phyloP scores from a whole-genome alignment of 306 rosid species.

The Pyrus betulifolia region DNA sequence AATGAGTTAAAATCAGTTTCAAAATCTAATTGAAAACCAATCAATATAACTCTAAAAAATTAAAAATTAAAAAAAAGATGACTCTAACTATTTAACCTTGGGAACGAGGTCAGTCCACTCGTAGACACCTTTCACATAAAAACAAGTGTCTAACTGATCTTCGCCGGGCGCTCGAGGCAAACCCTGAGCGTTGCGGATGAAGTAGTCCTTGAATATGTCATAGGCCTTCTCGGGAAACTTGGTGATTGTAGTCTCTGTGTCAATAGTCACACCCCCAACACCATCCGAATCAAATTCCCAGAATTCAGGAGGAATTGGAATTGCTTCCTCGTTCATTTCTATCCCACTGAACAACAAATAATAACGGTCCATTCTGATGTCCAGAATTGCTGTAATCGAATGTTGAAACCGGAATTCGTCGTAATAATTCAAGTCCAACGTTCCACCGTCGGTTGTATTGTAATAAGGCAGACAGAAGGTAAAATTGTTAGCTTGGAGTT shows the following conservation, averaged over 20 bases:
- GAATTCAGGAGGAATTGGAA: neutral
- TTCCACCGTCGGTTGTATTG: neutral
- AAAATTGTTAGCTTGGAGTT: neutral
- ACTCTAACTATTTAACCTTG: neutral
- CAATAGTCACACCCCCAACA: neutral
- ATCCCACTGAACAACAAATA: neutral
- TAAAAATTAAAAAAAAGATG: no score
- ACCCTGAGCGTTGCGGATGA: neutral
- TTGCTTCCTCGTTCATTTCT: neutral
- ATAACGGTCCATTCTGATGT: neutral
- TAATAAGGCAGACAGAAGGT: neutral
- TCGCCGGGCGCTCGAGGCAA: neutral
- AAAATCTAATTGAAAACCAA: no score
- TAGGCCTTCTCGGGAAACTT: neutral
- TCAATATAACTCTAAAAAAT: no score
- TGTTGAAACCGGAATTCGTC: neutral
- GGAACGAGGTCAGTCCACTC: neutral
- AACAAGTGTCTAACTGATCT: neutral
- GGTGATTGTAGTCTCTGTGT: neutral
- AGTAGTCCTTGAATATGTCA: neutral
- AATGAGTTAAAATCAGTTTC: neutral
- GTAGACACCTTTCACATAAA: neutral
- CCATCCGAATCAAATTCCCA: neutral
- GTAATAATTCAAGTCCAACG: neutral
- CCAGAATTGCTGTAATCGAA: neutral